These are phyloP conservation scores for Anacardium occidentale DNA, from an alignment of 345 rosid species.

Conservation along the genomic window DNA sequence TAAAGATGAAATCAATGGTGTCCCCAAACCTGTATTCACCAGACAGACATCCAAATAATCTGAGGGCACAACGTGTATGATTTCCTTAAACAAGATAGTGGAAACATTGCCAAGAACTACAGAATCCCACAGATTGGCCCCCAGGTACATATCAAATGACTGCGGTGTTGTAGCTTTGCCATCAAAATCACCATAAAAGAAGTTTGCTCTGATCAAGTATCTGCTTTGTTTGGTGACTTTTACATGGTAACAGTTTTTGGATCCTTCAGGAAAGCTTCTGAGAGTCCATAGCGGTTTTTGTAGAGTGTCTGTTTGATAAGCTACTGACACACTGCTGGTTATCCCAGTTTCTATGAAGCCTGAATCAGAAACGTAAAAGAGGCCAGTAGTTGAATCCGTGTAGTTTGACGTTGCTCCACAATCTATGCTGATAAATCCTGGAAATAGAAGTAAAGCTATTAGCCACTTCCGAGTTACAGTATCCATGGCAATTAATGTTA, in stretches of 20 bases:
- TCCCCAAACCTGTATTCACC: conserved; percentile 40
- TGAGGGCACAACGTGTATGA: no score
- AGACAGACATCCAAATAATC: conserved; percentile 25
- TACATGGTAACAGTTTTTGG: conserved; percentile 36
- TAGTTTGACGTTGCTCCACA: conserved; percentile 19
- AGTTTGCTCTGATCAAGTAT: no score
- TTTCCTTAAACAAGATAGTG: no score
- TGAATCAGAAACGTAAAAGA: conserved; percentile 4
- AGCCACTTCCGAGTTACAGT: background rate
- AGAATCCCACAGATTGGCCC: no score
- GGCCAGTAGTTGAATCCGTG: background rate
- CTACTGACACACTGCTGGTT: background rate
- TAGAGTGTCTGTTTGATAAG: background rate
- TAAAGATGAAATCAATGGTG: conserved; percentile 34
- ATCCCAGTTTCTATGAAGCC: conserved; percentile 1
- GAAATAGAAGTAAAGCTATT: background rate
- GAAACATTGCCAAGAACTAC: no score
- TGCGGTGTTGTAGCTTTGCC: no score
- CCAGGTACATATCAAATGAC: no score
- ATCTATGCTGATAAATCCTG: conserved; percentile 26
- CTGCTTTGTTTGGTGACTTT: conserved; percentile 10
- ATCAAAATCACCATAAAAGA: no score
- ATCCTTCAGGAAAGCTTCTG: conserved; percentile 42
- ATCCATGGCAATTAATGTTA: no score
- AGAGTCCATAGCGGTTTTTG: conserved; percentile 10